A percentile compares a stretch with the other conserved stretches of the same genome.
phyloP scores from a whole-genome alignment of 2,329 filamentous ascomycete species.

The Hawksworthiomyces lignivorus region DNA sequence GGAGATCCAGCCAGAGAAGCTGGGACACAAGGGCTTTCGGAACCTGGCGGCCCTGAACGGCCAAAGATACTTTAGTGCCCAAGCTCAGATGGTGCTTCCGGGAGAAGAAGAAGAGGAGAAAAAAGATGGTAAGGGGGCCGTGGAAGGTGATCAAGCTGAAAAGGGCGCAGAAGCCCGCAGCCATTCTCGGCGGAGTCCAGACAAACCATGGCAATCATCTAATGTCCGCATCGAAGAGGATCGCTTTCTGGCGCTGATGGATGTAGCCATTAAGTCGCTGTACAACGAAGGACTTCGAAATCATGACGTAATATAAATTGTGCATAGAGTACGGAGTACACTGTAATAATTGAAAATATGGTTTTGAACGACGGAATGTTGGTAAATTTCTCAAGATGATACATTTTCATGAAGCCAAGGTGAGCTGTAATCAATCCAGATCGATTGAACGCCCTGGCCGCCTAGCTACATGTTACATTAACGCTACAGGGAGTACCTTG shows the following conservation, averaged over 20 bases:
- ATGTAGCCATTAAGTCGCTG: conserved; percentile 11
- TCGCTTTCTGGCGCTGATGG: conserved; percentile 11
- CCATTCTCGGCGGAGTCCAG: too few species aligned
- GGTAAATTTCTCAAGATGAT: too few species aligned
- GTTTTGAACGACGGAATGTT: too few species aligned
- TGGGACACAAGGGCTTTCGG: conserved; percentile 32
- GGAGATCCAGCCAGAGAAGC: conserved; percentile 31
- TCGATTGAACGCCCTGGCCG: too few species aligned
- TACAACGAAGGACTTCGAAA: conserved; percentile 7
- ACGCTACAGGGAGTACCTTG: too few species aligned
- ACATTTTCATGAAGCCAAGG: too few species aligned
- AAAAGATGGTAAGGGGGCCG: too few species aligned
- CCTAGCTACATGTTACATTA: too few species aligned
- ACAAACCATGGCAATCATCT: conserved; percentile 9
- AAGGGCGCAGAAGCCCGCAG: neutral
- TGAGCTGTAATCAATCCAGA: too few species aligned
- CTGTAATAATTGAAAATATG: too few species aligned
- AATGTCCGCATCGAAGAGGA: conserved; percentile 10
- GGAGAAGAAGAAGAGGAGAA: conserved; percentile 1
- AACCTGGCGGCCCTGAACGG: conserved; percentile 32
- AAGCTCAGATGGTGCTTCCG: conserved; percentile 16
- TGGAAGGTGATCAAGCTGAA: too few species aligned
- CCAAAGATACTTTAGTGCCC: conserved; percentile 29
- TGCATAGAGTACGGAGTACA: too few species aligned
- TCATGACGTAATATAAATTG: conserved; percentile 4